Conservation (phyloP, 2,329 filamentous ascomycete species). For the Xylariaceae sp. region DNA sequence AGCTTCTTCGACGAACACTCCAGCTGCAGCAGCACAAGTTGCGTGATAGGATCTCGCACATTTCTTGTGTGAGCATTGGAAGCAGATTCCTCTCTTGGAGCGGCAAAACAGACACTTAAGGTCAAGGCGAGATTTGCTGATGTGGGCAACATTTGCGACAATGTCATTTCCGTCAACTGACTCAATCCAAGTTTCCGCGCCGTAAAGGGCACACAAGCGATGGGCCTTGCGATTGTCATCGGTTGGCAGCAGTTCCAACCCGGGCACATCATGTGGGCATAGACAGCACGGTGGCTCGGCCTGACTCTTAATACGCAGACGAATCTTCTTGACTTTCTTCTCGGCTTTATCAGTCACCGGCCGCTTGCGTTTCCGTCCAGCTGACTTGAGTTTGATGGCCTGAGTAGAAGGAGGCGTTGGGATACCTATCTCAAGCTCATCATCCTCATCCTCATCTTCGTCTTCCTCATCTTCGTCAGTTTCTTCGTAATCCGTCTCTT, state of each 20-base stretch:
- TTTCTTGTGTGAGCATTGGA: constrained; percentile 94
- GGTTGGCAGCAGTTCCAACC: constrained; percentile 76
- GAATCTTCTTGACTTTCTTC: constrained; percentile 69
- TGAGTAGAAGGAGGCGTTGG: constrained; percentile 73
- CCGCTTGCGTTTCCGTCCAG: constrained; percentile 65
- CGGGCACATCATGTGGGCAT: constrained; percentile 84
- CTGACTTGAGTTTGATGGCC: constrained; percentile 57
- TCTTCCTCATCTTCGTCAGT: constrained; percentile 68
- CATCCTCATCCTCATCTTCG: constrained; percentile 55
- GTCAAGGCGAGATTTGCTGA: constrained; percentile 80
- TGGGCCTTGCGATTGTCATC: constrained; percentile 86
- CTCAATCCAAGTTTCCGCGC: constrained; percentile 85
- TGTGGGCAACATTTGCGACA: constrained; percentile 71
- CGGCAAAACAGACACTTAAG: constrained; percentile 94
- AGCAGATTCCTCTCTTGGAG: constrained; percentile 90
- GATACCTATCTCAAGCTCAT: constrained; percentile 55
- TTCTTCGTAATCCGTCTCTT: constrained; percentile 79
- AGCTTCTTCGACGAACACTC: constrained; percentile 84
- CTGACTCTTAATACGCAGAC: constrained; percentile 65
- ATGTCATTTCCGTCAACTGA: constrained; percentile 64
- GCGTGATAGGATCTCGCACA: constrained; percentile 91
- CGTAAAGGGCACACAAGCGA: constrained; percentile 81
- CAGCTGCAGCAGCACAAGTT: constrained; percentile 86
- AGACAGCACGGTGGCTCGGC: constrained; percentile 79
- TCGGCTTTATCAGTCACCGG: constrained; percentile 37